These are phyloP conservation scores for Ambrosiella cleistominuta DNA, from an alignment of 2,329 filamentous ascomycete genomes.

Conservation along the genomic window DNA sequence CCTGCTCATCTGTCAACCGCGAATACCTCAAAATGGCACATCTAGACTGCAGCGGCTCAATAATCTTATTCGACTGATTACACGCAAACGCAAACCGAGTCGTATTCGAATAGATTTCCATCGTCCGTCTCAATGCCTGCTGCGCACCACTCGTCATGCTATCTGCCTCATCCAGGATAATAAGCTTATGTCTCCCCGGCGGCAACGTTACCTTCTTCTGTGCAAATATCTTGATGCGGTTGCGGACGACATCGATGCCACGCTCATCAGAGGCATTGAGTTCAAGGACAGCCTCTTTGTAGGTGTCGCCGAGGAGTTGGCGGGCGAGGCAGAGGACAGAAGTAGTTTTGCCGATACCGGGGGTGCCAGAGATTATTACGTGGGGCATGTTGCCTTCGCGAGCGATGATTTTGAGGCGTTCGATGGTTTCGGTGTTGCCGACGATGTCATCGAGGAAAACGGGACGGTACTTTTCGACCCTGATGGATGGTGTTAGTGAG, in stretches of 20 bases:
- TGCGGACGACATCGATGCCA: constrained; percentile 93
- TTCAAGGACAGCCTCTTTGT: constrained; percentile 94
- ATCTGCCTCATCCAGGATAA: constrained; percentile 96
- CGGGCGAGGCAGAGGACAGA: constrained; percentile 84
- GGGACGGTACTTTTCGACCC: constrained; percentile 97
- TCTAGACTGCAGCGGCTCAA: constrained; percentile 92
- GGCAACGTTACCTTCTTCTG: constrained; percentile 98
- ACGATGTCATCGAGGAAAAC: constrained; percentile 93
- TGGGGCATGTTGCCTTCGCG: constrained; percentile 99
- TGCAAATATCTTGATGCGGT: constrained; percentile 94
- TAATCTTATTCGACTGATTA: constrained; percentile 98
- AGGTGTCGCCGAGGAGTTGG: constrained; percentile 77
- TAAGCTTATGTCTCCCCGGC: constrained; percentile 77
- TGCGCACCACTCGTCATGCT: constrained; percentile 96
- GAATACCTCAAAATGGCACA: constrained; percentile 93
- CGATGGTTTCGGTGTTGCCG: constrained; percentile 93
- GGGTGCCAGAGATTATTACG: constrained; percentile 98
- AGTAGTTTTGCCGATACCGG: constrained; percentile 95
- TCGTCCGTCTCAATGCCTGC: constrained; percentile 82
- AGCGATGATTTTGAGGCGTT: constrained; percentile 92
- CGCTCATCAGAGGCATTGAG: constrained; percentile 92
- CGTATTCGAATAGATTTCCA: constrained; percentile 97
- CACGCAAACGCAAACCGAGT: constrained; percentile 96
- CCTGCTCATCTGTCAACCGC: constrained; percentile 76
- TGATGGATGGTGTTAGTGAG: constrained; percentile 22